Percentiles rank a stretch among this genome's conserved stretches.
These are phyloP conservation scores for Fonsecaea nubica DNA, from an alignment of 2,329 filamentous ascomycete genomes.

Conservation along the genomic window DNA sequence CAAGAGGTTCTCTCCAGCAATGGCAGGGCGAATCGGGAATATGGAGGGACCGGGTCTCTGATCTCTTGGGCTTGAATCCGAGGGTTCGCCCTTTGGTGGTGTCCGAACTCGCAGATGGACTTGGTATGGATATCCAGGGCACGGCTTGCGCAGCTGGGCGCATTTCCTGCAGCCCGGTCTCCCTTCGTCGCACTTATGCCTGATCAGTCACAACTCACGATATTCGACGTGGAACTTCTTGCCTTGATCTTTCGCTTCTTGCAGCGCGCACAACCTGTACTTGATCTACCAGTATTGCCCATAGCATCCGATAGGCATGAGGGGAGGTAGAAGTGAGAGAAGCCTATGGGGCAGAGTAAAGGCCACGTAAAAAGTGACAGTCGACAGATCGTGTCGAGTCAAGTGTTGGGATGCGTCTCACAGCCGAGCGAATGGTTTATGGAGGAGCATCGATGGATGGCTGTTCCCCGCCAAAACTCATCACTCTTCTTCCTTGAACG, in stretches of 20 bases:
- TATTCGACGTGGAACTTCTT: background rate
- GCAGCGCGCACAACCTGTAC: conserved; percentile 36
- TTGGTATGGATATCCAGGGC: conserved; percentile 39
- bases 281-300: conserved; percentile 39
- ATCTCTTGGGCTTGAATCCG: background rate
- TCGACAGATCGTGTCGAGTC: background rate
- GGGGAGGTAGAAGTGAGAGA: background rate
- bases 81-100: conserved; percentile 9
- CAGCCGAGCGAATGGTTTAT: conserved; percentile 3
- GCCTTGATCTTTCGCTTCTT: conserved; percentile 37
- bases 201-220: background rate
- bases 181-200: conserved; percentile 36
- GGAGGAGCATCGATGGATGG: background rate
- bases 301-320: conserved; percentile 23
- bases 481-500: conserved; percentile 10
- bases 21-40: conserved; percentile 9
- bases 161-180: conserved; percentile 36
- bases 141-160: conserved; percentile 35
- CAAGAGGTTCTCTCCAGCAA: background rate
- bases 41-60: conserved; percentile 4
- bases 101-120: conserved; percentile 35
- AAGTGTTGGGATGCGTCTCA: background rate
- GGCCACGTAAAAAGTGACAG: background rate
- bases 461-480: conserved; percentile 6
- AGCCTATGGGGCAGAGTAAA: conserved; percentile 4